These are phyloP conservation scores for Coemansia biformis DNA, from an alignment of 192 early-diverging fungal species.

Conservation along the genomic window DNA sequence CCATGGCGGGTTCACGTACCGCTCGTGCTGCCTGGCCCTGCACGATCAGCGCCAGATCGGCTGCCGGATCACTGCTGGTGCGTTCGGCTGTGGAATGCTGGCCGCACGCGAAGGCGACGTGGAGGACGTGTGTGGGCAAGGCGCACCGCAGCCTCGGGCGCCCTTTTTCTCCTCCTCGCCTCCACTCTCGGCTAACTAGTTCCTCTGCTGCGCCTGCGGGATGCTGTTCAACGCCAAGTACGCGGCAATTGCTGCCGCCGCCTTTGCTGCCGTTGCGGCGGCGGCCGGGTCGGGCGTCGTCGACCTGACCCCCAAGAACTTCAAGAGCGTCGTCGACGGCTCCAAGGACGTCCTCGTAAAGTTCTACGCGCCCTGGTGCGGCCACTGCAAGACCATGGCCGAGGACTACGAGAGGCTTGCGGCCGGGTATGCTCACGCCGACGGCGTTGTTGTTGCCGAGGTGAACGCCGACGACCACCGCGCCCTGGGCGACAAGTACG, in stretches of 20 bases:
- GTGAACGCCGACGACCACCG: constrained; percentile 83
- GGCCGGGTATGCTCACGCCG: constrained; percentile 64
- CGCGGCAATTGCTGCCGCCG: constrained; percentile 22
- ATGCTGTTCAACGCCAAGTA: constrained; percentile 42
- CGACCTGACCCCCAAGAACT: constrained; percentile 48
- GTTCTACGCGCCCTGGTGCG: constrained; percentile 89
- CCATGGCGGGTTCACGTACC: no score
- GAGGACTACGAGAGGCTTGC: constrained; percentile 77
- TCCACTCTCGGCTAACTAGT: background rate
- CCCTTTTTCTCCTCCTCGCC: background rate
- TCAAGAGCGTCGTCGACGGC: constrained; percentile 59
- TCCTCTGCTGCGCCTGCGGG: background rate
- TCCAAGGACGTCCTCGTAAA: constrained; percentile 72
- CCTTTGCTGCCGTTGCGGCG: constrained; percentile 29
- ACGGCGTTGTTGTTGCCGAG: constrained; percentile 85
- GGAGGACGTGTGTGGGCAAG: no score
- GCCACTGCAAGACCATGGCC: constrained; percentile 74
- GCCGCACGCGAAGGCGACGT: background rate
- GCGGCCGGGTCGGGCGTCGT: constrained; percentile 33
- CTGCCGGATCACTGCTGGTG: background rate
- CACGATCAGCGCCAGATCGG: background rate
- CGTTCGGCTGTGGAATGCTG: no score
- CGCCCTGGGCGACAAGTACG: constrained; percentile 71
- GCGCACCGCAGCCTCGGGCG: background rate
- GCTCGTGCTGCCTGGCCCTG: no score